phyloP scores from a whole-genome alignment of 345 rosid species.

The Euphorbia tirucalli region DNA sequence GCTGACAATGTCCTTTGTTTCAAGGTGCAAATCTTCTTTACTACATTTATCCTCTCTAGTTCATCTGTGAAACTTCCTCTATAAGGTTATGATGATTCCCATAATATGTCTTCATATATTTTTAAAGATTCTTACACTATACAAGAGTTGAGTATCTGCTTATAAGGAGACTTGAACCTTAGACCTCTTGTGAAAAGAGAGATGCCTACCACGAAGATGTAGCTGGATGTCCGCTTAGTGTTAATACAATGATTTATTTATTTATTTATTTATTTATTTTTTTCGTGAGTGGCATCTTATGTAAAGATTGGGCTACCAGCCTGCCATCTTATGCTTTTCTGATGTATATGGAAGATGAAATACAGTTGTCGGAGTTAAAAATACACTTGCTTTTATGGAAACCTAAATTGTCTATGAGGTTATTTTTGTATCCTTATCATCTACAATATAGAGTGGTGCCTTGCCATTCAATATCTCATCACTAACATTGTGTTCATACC shows the following conservation, averaged over 20 bases:
- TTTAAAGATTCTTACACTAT: no score
- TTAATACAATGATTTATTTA: no score
- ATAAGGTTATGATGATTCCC: not conserved
- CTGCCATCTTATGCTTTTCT: not conserved
- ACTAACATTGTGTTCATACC: conserved; percentile 29
- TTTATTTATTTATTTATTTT: no score
- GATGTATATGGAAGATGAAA: not conserved
- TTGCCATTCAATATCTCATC: conserved; percentile 12
- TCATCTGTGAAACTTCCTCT: conserved; percentile 10
- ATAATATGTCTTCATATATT: not conserved
- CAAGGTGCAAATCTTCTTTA: conserved; percentile 54
- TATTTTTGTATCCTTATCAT: not conserved
- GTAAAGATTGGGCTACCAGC: conserved; percentile 1
- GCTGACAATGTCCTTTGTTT: conserved; percentile 94
- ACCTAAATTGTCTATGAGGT: not conserved
- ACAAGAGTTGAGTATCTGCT: not conserved
- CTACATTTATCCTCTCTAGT: conserved; percentile 10
- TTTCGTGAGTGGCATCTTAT: not conserved
- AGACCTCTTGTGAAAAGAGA: not conserved
- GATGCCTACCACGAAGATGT: not conserved
- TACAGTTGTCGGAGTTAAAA: no score
- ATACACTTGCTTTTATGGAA: no score
- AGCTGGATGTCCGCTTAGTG: not conserved
- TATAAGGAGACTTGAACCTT: not conserved
- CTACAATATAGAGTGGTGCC: not conserved